Evolutionary conservation across 768 basidiomycete species (phyloP), one percentile per base, ranked within the genome.

Genomic region (Boletus tomentosulus): DNA sequence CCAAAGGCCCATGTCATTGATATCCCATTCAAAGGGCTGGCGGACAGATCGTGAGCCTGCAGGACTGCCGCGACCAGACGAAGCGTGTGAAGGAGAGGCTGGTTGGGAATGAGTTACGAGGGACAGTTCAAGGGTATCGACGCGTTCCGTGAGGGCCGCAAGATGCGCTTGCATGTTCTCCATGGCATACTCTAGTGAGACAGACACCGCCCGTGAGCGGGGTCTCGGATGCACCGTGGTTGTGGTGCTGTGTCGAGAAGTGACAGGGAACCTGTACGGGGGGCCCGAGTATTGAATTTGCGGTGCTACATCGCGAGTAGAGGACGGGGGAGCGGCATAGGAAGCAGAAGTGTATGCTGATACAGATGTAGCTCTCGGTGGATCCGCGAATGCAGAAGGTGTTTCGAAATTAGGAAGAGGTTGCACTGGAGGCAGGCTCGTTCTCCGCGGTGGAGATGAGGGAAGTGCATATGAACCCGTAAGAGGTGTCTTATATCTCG

Each of bases 1-100:
- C 91, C 91, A 93, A 74, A 92, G 79, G 45, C 91, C 91, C 66
- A 92, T 74, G 65, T 92, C 88, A 47, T 89, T 80, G n/a, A 88
- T 63, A 64, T 90, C 86, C 85, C 86, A 89, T 19, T 76, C 69
- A 31, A 70, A 68, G 11, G 34, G 55, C 31, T 67, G 70, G 51
- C 55, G 30, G 31, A 50, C 48, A 9, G 54, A 41, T 33, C 64
- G 65, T 3, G 71, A 62, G 38, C 68, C 65, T 33, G 73, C 62
- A 6, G 78, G 78, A 34, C 78, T 80, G 33, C 73, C 72, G n/a
- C 76, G 71, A 44, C 76, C 72, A 33, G 72, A 73, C 28, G 69
- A 63, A 27, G 67, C 67, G 50, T 73, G 69, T 6, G 77, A 73
- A 42, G 76, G 73, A 37, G 81, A 76, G 28, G 71, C 67, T 8